Base-by-base conservation (phyloP, 345 rosid genomes). In the Boechera stricta region DNA sequence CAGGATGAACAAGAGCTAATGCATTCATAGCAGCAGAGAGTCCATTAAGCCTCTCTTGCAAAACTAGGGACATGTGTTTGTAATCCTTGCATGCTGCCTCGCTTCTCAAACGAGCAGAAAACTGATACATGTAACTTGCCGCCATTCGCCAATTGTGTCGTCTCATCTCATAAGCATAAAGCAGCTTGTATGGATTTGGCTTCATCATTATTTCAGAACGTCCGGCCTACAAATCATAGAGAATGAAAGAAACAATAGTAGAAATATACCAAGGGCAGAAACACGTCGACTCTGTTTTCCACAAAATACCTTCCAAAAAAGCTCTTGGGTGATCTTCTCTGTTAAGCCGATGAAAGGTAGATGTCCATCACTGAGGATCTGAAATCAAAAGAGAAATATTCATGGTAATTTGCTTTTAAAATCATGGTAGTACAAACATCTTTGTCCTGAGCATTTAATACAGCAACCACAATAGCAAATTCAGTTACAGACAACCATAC, bases 1-100 rank as follows among this genome's bases (percentile, higher is more conserved):
- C 79, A 35, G 98, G 92, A 82, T 82, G 87, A 79, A 87, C 96
- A 79, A 95, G 98, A 83, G 75, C 82, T 77, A 95, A 77, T 12
- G 98, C 97, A 82, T 95, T 92, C 74, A 95, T 85, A 69, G 96
- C 92, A 77, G 97, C 91, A 80, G 97, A 89, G 33, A 94, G 93
- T 64, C 91, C 92, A 84, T 86, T 89, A 70, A 94, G 85, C 80
- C 98, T 91, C 85, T 94, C 99, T 71, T 88, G 90, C 76, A 92
- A 85, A 48, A 74, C 77, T 47, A 82, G 54, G 54, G 91, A 85
- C 67, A 71, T 54, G 16, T 84, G 83, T 78, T 88, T 91, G 72
- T 76, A 71, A 84, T 92, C 92, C 72, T 82, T 88, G 68, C 78
- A 47, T 81, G 73, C 65, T 47, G 85, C 76, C 82, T 92, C 94